A percentile compares a stretch with the other conserved stretches of the same genome.
Evolutionary conservation across 345 rosid species (phyloP).

Genomic region (Murraya koenigii): DNA sequence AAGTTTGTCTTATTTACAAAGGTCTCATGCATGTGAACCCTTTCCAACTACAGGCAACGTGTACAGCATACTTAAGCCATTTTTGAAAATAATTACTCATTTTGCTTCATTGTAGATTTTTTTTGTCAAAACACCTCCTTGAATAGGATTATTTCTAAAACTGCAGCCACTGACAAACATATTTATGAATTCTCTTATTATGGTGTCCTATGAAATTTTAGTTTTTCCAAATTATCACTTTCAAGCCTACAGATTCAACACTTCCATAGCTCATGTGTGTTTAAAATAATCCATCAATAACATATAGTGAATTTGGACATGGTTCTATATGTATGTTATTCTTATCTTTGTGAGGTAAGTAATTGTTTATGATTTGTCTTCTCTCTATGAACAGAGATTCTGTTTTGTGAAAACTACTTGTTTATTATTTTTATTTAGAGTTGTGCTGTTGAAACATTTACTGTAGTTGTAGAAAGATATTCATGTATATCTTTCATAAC

Average conservation of each 20-base stretch:
- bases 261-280: background rate
- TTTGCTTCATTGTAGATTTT: background rate
- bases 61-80: background rate
- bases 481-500: slow-evolving; percentile 6
- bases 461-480: background rate
- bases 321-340: background rate
- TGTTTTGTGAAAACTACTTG: background rate
- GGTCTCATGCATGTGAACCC: background rate
- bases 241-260: background rate
- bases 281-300: background rate
- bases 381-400: background rate
- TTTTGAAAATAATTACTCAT: background rate
- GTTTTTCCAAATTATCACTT: background rate
- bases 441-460: slow-evolving; percentile 30
- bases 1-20: background rate
- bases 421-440: background rate
- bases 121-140: background rate
- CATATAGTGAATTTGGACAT: background rate
- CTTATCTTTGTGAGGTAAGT: background rate
- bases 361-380: background rate
- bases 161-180: background rate
- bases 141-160: background rate
- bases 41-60: background rate
- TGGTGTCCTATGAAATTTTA: slow-evolving; percentile 1
- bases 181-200: background rate